These are phyloP conservation scores for Rostrohypoxylon terebratum DNA, from an alignment of 495 filamentous ascomycete species.

Conservation along the genomic window DNA sequence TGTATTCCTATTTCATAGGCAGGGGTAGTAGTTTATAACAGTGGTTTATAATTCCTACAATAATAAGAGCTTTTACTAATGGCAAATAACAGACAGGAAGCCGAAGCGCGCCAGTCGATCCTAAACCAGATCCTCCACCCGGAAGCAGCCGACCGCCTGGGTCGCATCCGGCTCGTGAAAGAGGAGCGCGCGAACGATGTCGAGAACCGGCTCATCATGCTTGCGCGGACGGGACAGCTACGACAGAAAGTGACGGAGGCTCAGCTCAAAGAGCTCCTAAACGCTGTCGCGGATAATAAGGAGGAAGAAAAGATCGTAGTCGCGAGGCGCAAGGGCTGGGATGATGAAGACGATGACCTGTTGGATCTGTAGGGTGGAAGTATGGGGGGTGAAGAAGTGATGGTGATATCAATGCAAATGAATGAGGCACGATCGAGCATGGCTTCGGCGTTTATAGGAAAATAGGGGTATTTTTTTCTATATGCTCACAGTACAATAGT, in stretches of 20 bases:
- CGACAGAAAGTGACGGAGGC: conserved; percentile 89
- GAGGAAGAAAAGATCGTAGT: conserved; percentile 86
- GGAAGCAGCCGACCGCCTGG: conserved; percentile 91
- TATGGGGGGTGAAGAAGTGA: neutral
- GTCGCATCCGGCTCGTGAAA: conserved; percentile 95
- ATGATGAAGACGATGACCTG: conserved; percentile 88
- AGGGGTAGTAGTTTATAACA: too few relatives aligned
- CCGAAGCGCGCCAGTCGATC: conserved; percentile 78
- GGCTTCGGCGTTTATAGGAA: conserved; percentile 44
- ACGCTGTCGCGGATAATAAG: conserved; percentile 79
- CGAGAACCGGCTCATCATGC: conserved; percentile 91
- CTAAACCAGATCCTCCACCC: conserved; percentile 93
- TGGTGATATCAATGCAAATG: neutral
- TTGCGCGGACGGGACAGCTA: conserved; percentile 88
- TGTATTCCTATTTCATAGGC: too few relatives aligned
- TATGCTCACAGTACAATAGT: conserved; percentile 25
- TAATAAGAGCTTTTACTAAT: neutral
- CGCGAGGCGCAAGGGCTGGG: conserved; percentile 81
- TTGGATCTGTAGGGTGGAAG: conserved; percentile 63
- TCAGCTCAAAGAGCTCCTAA: conserved; percentile 90
- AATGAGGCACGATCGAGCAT: conserved; percentile 32
- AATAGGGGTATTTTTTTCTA: conserved; percentile 17
- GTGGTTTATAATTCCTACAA: too few relatives aligned
- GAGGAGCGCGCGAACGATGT: conserved; percentile 89
- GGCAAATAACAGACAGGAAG: conserved; percentile 47